Base-by-base conservation (phyloP, 176 grass and related monocot genomes). In the Oryza punctata region DNA sequence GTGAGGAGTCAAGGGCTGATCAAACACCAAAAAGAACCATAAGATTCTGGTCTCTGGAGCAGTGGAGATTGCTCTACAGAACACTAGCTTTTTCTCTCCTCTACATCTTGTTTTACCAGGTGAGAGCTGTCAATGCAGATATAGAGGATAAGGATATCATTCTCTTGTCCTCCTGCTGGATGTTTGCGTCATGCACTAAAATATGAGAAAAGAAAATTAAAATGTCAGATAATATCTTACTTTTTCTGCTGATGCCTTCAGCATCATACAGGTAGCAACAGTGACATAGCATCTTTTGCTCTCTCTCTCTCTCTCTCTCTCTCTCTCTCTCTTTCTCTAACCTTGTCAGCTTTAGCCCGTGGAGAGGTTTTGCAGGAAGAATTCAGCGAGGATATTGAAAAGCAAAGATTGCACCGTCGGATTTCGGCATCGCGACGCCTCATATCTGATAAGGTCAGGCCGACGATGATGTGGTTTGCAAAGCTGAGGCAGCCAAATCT, bases 31-130 rank as follows among this genome's bases (percentile, higher is more conserved):
- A 59, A 69, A 30, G 73, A 90, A 86, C 77, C n/a, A 69, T 69
- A 82, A 82, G 84, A 87, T 87, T 86, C 75, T 83, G 76, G 84
- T 79, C 83, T 82, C 75, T 83, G 76, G 75, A 83, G 64, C 63
- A 71, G 79, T 71, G 85, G 64, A 76, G 85, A 91, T 80, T 66
- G 74, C 79, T 83, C 69, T 87, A 82, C 73, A 86, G 61, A 73
- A 47, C 61, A 82, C 79, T 86, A 78, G 60, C 35, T 9, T 78
- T 90, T 61, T 81, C 78, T 73, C 29, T 46, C 64, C 23, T 65
- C 43, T 67, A 72, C 5, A 43, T 26, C 19, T 70, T 82, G 47
- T 49, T 67, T 70, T 87, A 52, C 61, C 84, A 87, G 84, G 38
- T 70, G 80, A 82, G 40, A 61, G 74, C 47, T 74, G 78, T 79